These are phyloP conservation scores for Chlorella sp. DNA, from an alignment of 139 green algal species.

Conservation along the genomic window DNA sequence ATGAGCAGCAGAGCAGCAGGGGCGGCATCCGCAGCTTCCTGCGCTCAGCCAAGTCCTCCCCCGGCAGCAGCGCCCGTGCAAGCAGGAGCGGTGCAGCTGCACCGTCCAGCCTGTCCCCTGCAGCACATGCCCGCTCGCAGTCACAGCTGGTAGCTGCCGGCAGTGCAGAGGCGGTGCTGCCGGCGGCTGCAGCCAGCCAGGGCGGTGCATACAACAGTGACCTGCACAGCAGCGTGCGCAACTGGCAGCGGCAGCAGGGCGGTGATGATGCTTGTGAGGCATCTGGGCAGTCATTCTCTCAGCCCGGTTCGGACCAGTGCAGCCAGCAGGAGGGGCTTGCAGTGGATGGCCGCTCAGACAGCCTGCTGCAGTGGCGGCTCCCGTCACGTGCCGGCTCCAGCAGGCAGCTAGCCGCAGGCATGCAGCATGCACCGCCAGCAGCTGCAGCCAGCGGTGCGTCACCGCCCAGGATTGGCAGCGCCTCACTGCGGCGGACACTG, in stretches of 20 bases:
- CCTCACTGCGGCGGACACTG: background rate
- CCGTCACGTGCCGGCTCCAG: background rate
- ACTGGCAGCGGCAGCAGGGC: slow-evolving; percentile 23
- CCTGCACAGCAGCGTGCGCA: slow-evolving; percentile 23
- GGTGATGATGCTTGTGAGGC: background rate
- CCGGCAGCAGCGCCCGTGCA: background rate
- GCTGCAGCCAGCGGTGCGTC: background rate
- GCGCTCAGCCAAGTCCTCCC: background rate
- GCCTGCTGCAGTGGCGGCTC: slow-evolving; percentile 19
- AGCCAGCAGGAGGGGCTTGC: background rate
- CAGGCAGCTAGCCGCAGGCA: background rate
- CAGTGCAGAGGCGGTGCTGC: background rate
- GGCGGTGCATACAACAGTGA: background rate
- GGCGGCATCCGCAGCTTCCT: background rate
- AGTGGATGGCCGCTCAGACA: slow-evolving; percentile 8
- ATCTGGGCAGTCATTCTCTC: background rate
- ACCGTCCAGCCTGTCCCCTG: background rate
- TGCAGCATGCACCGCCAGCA: background rate
- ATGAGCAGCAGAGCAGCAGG: background rate
- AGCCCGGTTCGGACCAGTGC: too few species aligned
- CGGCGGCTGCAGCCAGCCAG: background rate
- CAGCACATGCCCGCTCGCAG: background rate
- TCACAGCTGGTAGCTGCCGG: background rate
- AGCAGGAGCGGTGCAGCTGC: background rate
- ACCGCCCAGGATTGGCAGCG: background rate